Base-by-base conservation (phyloP, 192 early-diverging fungal genomes). In the Umbelopsis ramanniana region DNA sequence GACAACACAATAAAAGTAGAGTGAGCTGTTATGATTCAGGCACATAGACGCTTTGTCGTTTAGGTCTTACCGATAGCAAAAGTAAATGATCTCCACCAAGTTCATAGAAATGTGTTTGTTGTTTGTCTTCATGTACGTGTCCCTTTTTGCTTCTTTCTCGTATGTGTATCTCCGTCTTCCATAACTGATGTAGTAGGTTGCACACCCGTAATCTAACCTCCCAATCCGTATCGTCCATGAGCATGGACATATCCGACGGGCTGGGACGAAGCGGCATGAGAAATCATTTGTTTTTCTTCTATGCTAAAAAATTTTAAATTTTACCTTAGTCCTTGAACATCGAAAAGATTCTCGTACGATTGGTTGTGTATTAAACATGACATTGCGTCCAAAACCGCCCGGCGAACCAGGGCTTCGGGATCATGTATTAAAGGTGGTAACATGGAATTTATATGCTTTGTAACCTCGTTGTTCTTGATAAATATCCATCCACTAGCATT, bases 201-300 rank as follows among this genome's bases (percentile, higher is more conserved):
- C 84, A 88, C 0, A 74, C 83, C 4, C 80, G 72, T 24, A 88
- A 83, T 26, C 79, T 69, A 37, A 86, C 84, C 43, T 85, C 83
- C 68, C 78, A 81, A 53, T 88, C 86, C 15, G 78, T 69, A 74
- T 85, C 86, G 60, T 88, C 78, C 48, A 88, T 66, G 3, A 84
- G 38, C 24, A 72, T 76, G 6, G 73, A 60, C 73, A 87, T 80
- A 45, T 82, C 72, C 0, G 21, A 24, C 0, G 78, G 73, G 60
- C 86, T 87, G 78, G 14, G 40, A 43, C 11, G 14, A 54, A 60
- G 3, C 21, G 6, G n/a, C 24, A 45, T 37, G 57, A 37, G 21
- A 63, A 37, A 10, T 45, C 0, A 19, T 12, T 15, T 40, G 17
- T 26, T 70, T 70, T 40, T 54, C 52, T 46, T 66, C 66, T 70